A percentile compares a stretch with the other conserved stretches of the same genome.
Evolutionary conservation across 2,329 filamentous ascomycete species (phyloP).

Genomic region (Aureobasidium namibiae): DNA sequence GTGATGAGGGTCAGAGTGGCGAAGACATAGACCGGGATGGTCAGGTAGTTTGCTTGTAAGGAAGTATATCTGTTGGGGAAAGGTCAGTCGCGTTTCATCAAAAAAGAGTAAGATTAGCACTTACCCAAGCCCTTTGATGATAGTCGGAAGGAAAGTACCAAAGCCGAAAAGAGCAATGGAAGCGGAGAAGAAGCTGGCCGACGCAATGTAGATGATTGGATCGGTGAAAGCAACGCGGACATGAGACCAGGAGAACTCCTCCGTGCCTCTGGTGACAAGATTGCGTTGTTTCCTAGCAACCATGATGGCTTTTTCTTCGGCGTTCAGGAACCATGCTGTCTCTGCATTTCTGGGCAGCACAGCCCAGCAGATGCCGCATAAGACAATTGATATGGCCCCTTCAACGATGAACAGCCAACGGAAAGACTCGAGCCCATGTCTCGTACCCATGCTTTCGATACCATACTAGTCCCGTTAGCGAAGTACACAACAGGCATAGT

Average conservation of each 20-base stretch:
- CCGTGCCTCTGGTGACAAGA: constrained; percentile 22
- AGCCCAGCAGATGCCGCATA: constrained; percentile 16
- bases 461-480: constrained; percentile 12
- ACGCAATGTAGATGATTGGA: constrained; percentile 24
- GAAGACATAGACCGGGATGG: constrained; percentile 29
- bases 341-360: constrained; percentile 21
- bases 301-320: constrained; percentile 20
- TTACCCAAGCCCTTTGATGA: constrained; percentile 28
- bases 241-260: constrained; percentile 25
- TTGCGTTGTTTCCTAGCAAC: constrained; percentile 23
- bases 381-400: constrained; percentile 8
- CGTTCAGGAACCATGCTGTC: constrained; percentile 23
- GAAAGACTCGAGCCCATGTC: constrained; percentile 18
- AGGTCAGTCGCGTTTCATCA: background rate
- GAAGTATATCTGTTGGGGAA: constrained; percentile 15
- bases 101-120: background rate
- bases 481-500: background rate
- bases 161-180: constrained; percentile 28
- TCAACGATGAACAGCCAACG: constrained; percentile 19
- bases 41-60: constrained; percentile 27
- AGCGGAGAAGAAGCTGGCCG: constrained; percentile 27
- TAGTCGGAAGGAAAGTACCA: constrained; percentile 29
- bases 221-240: constrained; percentile 26
- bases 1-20: constrained; percentile 14
- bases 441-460: constrained; percentile 24